phyloP scores from a whole-genome alignment of 192 early-diverging fungal species.

The Entomortierella chlamydospora region DNA sequence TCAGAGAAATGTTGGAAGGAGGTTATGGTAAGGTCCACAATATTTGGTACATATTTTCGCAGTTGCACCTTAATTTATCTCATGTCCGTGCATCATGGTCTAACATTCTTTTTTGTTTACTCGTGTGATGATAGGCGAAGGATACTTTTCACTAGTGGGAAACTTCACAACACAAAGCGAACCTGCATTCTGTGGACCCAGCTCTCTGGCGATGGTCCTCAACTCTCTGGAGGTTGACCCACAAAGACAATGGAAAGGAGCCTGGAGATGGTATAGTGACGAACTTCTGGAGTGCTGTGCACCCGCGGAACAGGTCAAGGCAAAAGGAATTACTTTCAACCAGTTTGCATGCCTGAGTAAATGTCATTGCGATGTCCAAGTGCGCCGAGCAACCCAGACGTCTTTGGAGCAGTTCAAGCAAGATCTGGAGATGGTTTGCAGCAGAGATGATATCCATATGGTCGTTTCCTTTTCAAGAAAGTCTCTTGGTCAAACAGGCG shows the following conservation, averaged over 20 bases:
- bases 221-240: constrained; percentile 95
- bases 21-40: constrained; percentile 63
- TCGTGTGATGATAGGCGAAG: constrained; percentile 63
- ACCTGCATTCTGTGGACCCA: constrained; percentile 89
- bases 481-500: constrained; percentile 87
- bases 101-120: constrained; percentile 2
- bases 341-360: constrained; percentile 92
- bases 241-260: constrained; percentile 89
- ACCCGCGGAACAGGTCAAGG: constrained; percentile 76
- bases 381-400: constrained; percentile 74
- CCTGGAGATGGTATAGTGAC: constrained; percentile 77
- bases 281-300: constrained; percentile 81
- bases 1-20: constrained; percentile 79
- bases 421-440: constrained; percentile 77
- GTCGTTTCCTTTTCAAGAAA: constrained; percentile 74
- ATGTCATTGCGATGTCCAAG: constrained; percentile 84
- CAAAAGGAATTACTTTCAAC: constrained; percentile 89
- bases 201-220: constrained; percentile 92
- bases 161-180: constrained; percentile 94
- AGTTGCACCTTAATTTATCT: background rate
- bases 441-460: constrained; percentile 70
- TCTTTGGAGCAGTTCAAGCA: constrained; percentile 81
- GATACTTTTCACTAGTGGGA: constrained; percentile 86
- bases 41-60: background rate
- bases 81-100: background rate